Evolutionary conservation across 805 yeast genomes (phyloP).

Genomic region (Candida ortonii): DNA sequence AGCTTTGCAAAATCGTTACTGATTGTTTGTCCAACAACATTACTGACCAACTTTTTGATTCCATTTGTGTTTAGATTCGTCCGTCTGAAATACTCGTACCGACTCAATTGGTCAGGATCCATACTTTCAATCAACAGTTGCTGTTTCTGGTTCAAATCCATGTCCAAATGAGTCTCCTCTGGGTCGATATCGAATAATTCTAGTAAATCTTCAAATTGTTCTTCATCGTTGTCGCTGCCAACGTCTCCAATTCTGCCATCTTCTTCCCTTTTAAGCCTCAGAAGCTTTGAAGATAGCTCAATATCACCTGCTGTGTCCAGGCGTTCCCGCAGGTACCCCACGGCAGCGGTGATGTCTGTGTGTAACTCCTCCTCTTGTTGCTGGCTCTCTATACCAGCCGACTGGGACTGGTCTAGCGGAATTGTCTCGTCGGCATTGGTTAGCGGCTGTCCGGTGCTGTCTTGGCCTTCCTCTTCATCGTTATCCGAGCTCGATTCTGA

Average conservation of each 20-base stretch:
- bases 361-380: constrained; percentile 23
- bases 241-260: constrained; percentile 29
- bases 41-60: constrained; percentile 75
- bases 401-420: no score
- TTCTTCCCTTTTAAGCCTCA: constrained; percentile 27
- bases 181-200: constrained; percentile 32
- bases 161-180: constrained; percentile 32
- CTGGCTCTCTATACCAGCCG: no score
- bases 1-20: constrained; percentile 78
- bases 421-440: constrained; percentile 11
- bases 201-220: constrained; percentile 30
- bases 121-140: constrained; percentile 67
- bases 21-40: constrained; percentile 74
- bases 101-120: constrained; percentile 76
- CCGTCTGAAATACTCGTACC: constrained; percentile 85
- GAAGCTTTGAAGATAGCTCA: constrained; percentile 21
- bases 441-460: constrained; percentile 6
- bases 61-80: constrained; percentile 71
- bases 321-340: constrained; percentile 24
- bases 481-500: constrained; percentile 1
- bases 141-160: constrained; percentile 54
- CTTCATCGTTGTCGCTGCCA: constrained; percentile 25
- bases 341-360: constrained; percentile 26
- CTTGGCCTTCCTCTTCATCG: constrained; percentile 6
- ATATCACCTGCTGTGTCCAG: constrained; percentile 22